phyloP scores from a whole-genome alignment of 116 monocot genomes.

The Posidonia oceanica region DNA sequence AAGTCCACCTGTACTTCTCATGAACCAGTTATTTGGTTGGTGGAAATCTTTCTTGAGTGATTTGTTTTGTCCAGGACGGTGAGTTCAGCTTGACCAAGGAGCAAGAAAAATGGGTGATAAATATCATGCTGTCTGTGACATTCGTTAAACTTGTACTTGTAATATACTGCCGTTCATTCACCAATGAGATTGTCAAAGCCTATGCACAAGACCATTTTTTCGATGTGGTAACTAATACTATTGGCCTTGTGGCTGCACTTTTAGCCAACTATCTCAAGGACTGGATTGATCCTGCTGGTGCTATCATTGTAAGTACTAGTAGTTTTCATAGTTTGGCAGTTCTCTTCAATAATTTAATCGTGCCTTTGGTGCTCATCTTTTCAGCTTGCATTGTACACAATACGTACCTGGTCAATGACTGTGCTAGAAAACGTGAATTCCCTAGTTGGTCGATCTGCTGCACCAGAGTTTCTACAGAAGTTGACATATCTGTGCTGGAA shows the following conservation, averaged over 20 bases:
- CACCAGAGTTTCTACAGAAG: slow-evolving; percentile 89
- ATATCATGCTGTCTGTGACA: slow-evolving; percentile 75
- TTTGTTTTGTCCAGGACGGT: slow-evolving; percentile 26
- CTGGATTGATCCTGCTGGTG: slow-evolving; percentile 94
- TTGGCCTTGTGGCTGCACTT: slow-evolving; percentile 81
- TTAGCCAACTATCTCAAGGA: slow-evolving; percentile 57
- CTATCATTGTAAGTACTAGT: slow-evolving; percentile 66
- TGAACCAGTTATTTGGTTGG: background rate
- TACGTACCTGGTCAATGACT: slow-evolving; percentile 88
- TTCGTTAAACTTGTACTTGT: slow-evolving; percentile 65
- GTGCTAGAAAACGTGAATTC: slow-evolving; percentile 94
- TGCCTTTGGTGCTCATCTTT: background rate
- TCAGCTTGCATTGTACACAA: slow-evolving; percentile 92
- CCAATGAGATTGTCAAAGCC: slow-evolving; percentile 85
- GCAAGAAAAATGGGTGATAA: slow-evolving; percentile 61
- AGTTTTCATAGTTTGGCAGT: background rate
- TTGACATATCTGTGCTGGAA: slow-evolving; percentile 96
- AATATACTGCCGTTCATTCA: slow-evolving; percentile 75
- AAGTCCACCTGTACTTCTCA: slow-evolving; percentile 10
- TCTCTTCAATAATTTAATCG: background rate
- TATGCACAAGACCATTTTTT: slow-evolving; percentile 94
- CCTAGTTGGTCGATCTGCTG: slow-evolving; percentile 73
- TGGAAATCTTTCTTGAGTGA: background rate
- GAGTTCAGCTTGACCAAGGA: slow-evolving; percentile 61
- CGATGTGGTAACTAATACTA: slow-evolving; percentile 79